Evolutionary conservation across 169 alveolate species (phyloP), one percentile per base, ranked within the genome.

Genomic region (Plasmodium reichenowi): DNA sequence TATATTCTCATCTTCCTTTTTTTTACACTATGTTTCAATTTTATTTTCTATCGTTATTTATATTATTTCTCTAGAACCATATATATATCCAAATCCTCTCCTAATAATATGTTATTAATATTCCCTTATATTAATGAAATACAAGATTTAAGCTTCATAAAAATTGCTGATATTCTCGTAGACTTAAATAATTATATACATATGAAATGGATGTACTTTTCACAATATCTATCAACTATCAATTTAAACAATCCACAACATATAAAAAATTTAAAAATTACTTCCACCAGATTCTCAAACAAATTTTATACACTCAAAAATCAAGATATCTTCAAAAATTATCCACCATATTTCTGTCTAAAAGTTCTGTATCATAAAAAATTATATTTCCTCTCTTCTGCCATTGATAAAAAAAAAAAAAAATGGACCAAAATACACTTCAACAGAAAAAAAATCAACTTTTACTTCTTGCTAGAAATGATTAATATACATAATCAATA

Each of bases 341-440:
- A 68, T 15, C 91, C 91, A 22, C 91, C 91, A 12, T 83, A 83
- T 70, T 83, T 68, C 50, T 83, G 91, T 54, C 83, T 83, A 10
- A 83, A 83, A 58, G 74, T 58, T 17, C 17, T 83, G 2, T 83
- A 83, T 71, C 85, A 83, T n/a, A 83, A 71, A 70, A 83, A 83
- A 70, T 70, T 83, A 52, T 32, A 83, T 63, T 24, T 83, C 17
- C 26, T 83, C 5, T n/a, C 26, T 15, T 83, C 63, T 32, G 59
- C 73, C 58, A 83, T 70, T 22, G 91, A 83, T 48, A 83, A 62
- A 62, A 83, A 83, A 63, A 83, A 59, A 83, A 83, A 59, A 63
- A 24, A 83, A 72, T 20, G 68, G 59, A 58, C 15, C 2, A 83
- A 70, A 58, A 6, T 70, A 15, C 20, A 83, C 15, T 59, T 85